A percentile compares a stretch with the other conserved stretches of the same genome.
phyloP scores from a whole-genome alignment of 2,329 filamentous ascomycete species.

The Fusarium nisikadoi region DNA sequence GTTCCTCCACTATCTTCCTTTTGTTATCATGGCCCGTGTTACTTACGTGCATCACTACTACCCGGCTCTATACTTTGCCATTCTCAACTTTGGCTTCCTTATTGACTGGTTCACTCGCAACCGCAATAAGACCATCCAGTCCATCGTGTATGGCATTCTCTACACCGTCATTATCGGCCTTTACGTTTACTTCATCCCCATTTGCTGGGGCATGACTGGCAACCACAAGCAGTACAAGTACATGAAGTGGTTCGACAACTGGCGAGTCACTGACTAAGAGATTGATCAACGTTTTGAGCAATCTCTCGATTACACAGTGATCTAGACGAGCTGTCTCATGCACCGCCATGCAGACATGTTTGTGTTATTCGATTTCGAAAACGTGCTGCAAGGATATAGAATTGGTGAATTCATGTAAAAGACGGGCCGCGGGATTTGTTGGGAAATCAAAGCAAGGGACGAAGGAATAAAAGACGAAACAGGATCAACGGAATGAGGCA shows the following conservation, averaged over 20 bases:
- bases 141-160: conserved; percentile 75
- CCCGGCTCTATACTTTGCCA: conserved; percentile 96
- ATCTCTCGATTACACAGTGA: conserved; percentile 21
- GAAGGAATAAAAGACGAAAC: conserved; percentile 36
- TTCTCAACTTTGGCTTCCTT: conserved; percentile 87
- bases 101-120: conserved; percentile 83
- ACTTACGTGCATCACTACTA: conserved; percentile 99
- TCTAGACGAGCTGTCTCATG: conserved; percentile 30
- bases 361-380: conserved; percentile 28
- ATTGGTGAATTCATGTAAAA: conserved; percentile 36
- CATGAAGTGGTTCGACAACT: conserved; percentile 91
- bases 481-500: conserved; percentile 37
- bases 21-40: conserved; percentile 97
- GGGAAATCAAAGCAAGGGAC: conserved; percentile 35
- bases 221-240: conserved; percentile 85
- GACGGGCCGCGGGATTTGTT: conserved; percentile 29
- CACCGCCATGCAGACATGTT: conserved; percentile 15
- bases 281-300: conserved; percentile 5
- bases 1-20: conserved; percentile 96
- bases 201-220: conserved; percentile 96
- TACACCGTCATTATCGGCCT: conserved; percentile 81
- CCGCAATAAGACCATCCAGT: conserved; percentile 71
- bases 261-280: conserved; percentile 78
- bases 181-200: conserved; percentile 90
- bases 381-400: conserved; percentile 35